Percentiles rank a stretch among this genome's conserved stretches.
phyloP scores from a whole-genome alignment of 371 early-diverging fungal species.

The Choanephora cucurbitarum region DNA sequence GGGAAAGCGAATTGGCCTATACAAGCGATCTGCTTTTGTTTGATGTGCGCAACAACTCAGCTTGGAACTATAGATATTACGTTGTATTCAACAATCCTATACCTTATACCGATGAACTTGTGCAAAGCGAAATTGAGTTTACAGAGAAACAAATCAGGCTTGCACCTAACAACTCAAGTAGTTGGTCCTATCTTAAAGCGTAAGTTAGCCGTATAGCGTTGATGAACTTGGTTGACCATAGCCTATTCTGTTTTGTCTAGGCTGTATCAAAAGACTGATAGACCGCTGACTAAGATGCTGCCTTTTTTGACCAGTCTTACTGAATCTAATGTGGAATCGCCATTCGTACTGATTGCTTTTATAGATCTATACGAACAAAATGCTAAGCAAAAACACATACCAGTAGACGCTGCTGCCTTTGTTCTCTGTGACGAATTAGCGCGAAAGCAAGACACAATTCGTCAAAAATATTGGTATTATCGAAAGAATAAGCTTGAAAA shows the following conservation, averaged over 20 bases:
- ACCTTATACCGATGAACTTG: conserved; percentile 33
- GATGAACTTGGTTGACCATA: too few species aligned
- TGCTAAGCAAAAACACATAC: conserved; percentile 34
- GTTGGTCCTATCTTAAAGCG: conserved; percentile 87
- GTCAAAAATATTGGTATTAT: conserved; percentile 77
- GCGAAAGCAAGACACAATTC: conserved; percentile 63
- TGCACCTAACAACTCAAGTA: conserved; percentile 89
- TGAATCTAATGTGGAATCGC: conserved; percentile 46
- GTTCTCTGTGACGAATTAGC: conserved; percentile 64
- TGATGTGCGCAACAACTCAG: conserved; percentile 96
- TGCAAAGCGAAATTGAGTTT: conserved; percentile 71
- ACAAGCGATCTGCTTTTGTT: conserved; percentile 67
- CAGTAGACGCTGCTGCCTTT: conserved; percentile 43
- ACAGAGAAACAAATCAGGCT: conserved; percentile 65
- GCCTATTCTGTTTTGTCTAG: conserved; percentile 22
- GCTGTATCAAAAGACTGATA: conserved; percentile 45
- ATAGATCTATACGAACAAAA: conserved; percentile 72
- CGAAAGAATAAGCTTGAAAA: conserved; percentile 49
- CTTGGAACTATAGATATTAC: conserved; percentile 96
- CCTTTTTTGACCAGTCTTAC: conserved; percentile 50
- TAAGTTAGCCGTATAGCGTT: too few species aligned
- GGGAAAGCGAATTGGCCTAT: conserved; percentile 77
- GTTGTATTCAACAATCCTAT: conserved; percentile 56
- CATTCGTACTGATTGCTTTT: conserved; percentile 61
- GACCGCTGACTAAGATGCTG: conserved; percentile 41